Evolutionary conservation across 257 asterid species (phyloP).

Genomic region (Primulina huaijiensis): DNA sequence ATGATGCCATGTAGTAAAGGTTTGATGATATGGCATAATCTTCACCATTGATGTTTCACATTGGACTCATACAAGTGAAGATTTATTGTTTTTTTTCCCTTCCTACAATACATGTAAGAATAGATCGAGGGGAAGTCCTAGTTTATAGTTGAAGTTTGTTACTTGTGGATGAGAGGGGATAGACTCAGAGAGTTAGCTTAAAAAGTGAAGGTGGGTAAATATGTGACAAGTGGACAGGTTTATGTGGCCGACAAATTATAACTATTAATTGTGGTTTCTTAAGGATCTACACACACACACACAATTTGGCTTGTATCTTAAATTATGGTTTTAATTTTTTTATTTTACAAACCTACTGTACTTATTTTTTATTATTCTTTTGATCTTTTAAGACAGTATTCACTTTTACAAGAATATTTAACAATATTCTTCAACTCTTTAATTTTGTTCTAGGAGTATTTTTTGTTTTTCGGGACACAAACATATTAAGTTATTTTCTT

Average conservation of each 20-base stretch:
- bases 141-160: slow-evolving; percentile 50
- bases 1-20: background rate
- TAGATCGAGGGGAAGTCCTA: slow-evolving; percentile 48
- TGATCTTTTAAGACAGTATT: no score
- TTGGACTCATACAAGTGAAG: slow-evolving; percentile 20
- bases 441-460: no score
- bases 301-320: background rate
- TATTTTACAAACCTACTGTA: background rate
- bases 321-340: no score
- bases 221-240: slow-evolving; percentile 37
- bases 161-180: slow-evolving; percentile 49
- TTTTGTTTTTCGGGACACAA: no score
- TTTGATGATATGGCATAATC: background rate
- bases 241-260: slow-evolving; percentile 38
- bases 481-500: no score
- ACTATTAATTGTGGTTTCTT: slow-evolving; percentile 36
- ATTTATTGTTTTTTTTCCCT: slow-evolving; percentile 21
- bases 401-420: no score
- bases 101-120: slow-evolving; percentile 28
- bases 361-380: no score
- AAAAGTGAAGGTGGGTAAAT: slow-evolving; percentile 23
- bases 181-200: slow-evolving; percentile 25
- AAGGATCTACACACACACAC: background rate
- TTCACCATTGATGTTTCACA: background rate
- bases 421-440: no score